Evolutionary conservation across 192 early-diverging fungal genomes (phyloP).

Genomic region (Coemansia javaensis): DNA sequence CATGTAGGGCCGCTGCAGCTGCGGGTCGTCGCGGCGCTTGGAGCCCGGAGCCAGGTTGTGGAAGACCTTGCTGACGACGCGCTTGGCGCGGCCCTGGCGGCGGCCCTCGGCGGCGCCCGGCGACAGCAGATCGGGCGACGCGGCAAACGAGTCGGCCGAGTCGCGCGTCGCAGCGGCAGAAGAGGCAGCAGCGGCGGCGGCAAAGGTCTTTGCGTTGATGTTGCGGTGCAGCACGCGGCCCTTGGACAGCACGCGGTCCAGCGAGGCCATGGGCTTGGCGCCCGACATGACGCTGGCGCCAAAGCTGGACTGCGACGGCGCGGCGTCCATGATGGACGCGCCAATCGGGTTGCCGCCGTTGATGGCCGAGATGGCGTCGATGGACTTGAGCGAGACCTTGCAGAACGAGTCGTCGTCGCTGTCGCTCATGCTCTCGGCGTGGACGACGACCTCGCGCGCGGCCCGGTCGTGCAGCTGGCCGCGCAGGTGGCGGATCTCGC

Average conservation of each 20-base stretch:
- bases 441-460: not conserved
- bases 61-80: conserved; percentile 38
- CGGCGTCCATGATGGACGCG: not conserved
- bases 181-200: conserved; percentile 1
- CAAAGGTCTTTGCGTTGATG: conserved; percentile 4
- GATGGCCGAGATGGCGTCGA: conserved; percentile 14
- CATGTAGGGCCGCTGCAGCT: conserved; percentile 17
- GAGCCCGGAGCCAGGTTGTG: conserved; percentile 13
- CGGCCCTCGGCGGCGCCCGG: not conserved
- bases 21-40: not conserved
- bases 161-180: conserved; percentile 3
- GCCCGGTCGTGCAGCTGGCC: not conserved
- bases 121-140: not conserved
- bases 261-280: conserved; percentile 7
- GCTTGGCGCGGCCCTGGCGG: conserved; percentile 27
- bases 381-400: conserved; percentile 26
- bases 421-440: conserved; percentile 13
- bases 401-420: conserved; percentile 37
- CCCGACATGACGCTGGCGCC: not conserved
- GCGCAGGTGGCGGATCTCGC: conserved; percentile 22
- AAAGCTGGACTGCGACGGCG: conserved; percentile 11
- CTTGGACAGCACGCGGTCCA: conserved; percentile 30
- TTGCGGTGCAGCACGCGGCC: conserved; percentile 30
- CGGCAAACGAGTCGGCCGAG: conserved; percentile 17
- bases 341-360: conserved; percentile 35